Base-by-base conservation (phyloP, 148 eudicot genomes). In the Agrostemma githago region DNA sequence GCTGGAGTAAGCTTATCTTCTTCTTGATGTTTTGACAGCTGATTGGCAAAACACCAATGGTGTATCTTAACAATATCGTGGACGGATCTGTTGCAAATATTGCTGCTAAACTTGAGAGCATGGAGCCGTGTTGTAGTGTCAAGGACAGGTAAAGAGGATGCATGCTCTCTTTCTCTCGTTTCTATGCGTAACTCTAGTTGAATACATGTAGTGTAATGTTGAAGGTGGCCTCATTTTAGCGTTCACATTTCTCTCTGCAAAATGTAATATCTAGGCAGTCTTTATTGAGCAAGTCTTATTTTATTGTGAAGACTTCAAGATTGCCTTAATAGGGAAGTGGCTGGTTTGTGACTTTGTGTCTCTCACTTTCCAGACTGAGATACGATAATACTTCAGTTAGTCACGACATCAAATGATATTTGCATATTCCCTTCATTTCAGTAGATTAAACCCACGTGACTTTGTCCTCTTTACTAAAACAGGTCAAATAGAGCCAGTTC, bases 121-220 rank as follows among this genome's bases (percentile, higher is more conserved):
- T 92, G 98, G 98, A 95, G 84, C 97, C 98, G 59, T 95, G 98
- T 74, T 90, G 90, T 83, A 95, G 97, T 79, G 97, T 92, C 74
- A 95, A 95, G 83, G 98, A 95, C 81, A 92, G 98, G 98, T 92
- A 66, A 82, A 80, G 42, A 41, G 68, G 69, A 73, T 26, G 59
- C 59, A n/a, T 41, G 8, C 1, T 16, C 59, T 58, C 62, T 48
- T 21, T 40, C 26, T 71, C 16, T 17, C 56, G 8, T 19, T 37
- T 66, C 19, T 56, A 48, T 42, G 9, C 51, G 40, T 38, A 4
- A 9, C 11, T 54, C 39, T 34, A 69, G 11, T 2, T 20, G 8
- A 62, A 57, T 15, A 67, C 3, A 7, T 75, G 14, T 42, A 21
- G 2, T 66, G 14, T 20, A 21, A 60, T 46, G 39, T 26, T 54